phyloP scores from a whole-genome alignment of 2,329 filamentous ascomycete genomes.

The Apiospora pterosperma region DNA sequence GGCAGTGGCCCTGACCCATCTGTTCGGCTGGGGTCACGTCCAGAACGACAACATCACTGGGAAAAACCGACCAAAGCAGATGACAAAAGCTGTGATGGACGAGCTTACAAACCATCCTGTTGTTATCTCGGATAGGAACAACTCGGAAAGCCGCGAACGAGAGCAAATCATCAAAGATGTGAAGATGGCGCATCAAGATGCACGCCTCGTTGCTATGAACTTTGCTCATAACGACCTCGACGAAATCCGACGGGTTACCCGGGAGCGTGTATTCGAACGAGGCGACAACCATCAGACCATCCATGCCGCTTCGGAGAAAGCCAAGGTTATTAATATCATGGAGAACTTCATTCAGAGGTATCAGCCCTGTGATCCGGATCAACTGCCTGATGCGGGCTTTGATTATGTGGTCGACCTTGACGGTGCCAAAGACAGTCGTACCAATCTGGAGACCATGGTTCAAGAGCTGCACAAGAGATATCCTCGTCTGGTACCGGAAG shows the following conservation, averaged over 20 bases:
- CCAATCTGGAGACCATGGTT: conserved; percentile 81
- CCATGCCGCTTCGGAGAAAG: conserved; percentile 69
- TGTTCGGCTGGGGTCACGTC: conserved; percentile 89
- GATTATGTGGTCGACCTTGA: conserved; percentile 84
- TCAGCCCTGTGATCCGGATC: conserved; percentile 66
- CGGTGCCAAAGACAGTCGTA: conserved; percentile 69
- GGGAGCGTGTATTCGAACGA: conserved; percentile 73
- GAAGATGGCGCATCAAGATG: conserved; percentile 55
- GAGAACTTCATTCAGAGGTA: conserved; percentile 88
- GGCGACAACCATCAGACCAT: conserved; percentile 99
- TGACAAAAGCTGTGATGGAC: conserved; percentile 68
- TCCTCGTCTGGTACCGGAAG: conserved; percentile 67
- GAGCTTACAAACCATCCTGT: conserved; percentile 63
- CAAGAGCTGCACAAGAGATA: conserved; percentile 70
- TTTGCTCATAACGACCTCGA: conserved; percentile 80
- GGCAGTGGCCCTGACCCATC: conserved; percentile 72
- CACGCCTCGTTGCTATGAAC: conserved; percentile 79
- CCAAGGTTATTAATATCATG: conserved; percentile 87
- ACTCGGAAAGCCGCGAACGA: conserved; percentile 83
- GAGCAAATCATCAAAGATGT: conserved; percentile 84
- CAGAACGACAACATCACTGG: conserved; percentile 96
- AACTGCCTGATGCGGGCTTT: conserved; percentile 75
- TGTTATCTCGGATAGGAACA: conserved; percentile 91
- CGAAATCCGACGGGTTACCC: conserved; percentile 70
- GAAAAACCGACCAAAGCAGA: conserved; percentile 72